Evolutionary conservation across 2,329 filamentous ascomycete species (phyloP).

Genomic region (Xylariaceae sp.): DNA sequence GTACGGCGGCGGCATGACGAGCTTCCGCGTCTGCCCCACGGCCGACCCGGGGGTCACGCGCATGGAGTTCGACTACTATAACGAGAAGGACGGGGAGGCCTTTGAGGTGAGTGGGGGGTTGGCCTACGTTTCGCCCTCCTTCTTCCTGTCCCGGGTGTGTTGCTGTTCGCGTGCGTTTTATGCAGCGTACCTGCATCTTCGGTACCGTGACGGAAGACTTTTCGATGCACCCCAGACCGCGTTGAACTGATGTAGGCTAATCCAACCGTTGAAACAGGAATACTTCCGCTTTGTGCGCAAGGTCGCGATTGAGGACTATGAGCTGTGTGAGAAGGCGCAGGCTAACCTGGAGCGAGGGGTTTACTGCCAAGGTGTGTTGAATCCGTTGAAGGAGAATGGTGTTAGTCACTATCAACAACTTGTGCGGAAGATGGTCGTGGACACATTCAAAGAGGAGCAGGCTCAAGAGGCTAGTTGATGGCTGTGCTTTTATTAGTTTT

Average conservation of each 20-base stretch:
- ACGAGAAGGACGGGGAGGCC: conserved; percentile 41
- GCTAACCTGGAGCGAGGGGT: conserved; percentile 48
- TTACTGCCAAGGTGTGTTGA: conserved; percentile 51
- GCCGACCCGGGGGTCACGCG: conserved; percentile 30
- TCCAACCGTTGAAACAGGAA: conserved; percentile 32
- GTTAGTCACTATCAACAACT: conserved; percentile 27
- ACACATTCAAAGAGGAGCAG: conserved; percentile 6
- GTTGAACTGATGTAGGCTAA: neutral
- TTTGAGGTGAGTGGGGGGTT: conserved; percentile 29
- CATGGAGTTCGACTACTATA: conserved; percentile 59
- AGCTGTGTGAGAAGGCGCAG: conserved; percentile 53
- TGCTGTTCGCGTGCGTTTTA: too few relatives aligned
- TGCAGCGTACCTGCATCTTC: too few relatives aligned
- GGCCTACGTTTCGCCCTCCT: too few relatives aligned
- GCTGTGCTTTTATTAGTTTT: too few relatives aligned
- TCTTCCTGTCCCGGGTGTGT: too few relatives aligned
- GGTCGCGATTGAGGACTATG: conserved; percentile 52
- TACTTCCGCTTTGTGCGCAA: conserved; percentile 54
- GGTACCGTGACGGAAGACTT: too few relatives aligned
- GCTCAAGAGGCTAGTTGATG: too few relatives aligned
- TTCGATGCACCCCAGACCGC: too few relatives aligned
- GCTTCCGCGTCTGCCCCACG: too few relatives aligned
- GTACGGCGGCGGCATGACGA: conserved; percentile 54
- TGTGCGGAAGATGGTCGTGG: conserved; percentile 22
- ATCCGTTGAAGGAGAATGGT: conserved; percentile 51